A percentile compares a stretch with the other conserved stretches of the same genome.
Conservation (phyloP, 331 rosid genomes). For the Quercus phellos region DNA sequence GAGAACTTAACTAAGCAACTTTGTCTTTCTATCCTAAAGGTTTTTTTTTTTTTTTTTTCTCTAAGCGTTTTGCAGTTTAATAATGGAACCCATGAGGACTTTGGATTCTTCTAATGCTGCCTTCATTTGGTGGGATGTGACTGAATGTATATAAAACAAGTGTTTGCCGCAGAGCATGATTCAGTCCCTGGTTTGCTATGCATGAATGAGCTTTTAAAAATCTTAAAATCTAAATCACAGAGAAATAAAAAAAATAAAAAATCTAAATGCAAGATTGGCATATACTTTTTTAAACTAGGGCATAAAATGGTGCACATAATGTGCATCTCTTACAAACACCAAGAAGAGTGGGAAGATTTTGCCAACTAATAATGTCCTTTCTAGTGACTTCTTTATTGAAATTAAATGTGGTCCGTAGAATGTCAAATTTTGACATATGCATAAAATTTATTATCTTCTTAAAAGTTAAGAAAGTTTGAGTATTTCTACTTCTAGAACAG, state of each 20-base stretch:
- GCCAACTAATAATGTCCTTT: background rate
- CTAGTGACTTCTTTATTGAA: background rate
- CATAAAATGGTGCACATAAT: background rate
- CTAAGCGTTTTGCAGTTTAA: too few species aligned
- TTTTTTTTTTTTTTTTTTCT: too few species aligned
- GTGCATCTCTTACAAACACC: background rate
- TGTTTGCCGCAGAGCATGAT: background rate
- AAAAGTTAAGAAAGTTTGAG: background rate
- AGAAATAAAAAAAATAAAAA: background rate
- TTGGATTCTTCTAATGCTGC: too few species aligned
- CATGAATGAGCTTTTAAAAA: too few species aligned
- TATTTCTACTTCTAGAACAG: background rate
- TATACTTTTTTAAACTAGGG: background rate
- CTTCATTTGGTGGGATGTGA: background rate
- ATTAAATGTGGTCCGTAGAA: background rate
- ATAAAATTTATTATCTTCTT: background rate
- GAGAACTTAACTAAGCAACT: too few species aligned
- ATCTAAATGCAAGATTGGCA: background rate
- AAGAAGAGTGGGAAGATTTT: background rate
- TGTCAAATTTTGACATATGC: background rate
- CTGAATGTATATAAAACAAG: background rate
- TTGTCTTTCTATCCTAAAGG: too few species aligned
- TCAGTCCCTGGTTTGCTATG: background rate
- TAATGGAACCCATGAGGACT: too few species aligned
- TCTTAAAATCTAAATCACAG: background rate